These are phyloP conservation scores for Diaporthe amygdali DNA, from an alignment of 2,329 filamentous ascomycete genomes.

Conservation along the genomic window DNA sequence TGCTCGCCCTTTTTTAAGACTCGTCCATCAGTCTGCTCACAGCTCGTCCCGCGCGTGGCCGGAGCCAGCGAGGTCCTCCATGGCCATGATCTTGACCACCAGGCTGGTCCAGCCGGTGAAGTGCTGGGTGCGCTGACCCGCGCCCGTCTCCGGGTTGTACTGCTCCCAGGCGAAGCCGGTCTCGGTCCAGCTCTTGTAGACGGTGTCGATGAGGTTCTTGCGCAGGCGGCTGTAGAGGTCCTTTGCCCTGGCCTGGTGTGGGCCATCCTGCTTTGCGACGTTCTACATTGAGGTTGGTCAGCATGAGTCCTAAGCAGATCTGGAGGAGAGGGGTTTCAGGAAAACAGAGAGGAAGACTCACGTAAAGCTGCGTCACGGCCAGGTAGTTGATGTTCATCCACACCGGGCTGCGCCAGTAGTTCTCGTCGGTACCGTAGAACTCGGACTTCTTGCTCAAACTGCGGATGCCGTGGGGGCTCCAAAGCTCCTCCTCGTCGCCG, in stretches of 20 bases:
- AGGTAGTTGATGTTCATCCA: slow-evolving; percentile 99
- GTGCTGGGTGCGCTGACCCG: slow-evolving; percentile 94
- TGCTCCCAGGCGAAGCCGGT: slow-evolving; percentile 99
- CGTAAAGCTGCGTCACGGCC: slow-evolving; percentile 76
- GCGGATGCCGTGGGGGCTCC: slow-evolving; percentile 85
- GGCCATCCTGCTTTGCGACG: slow-evolving; percentile 68
- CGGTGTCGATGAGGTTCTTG: slow-evolving; percentile 85
- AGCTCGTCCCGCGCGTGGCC: slow-evolving; percentile 52
- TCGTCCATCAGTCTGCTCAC: slow-evolving; percentile 33
- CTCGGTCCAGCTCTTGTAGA: slow-evolving; percentile 85
- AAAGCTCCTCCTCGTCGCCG: slow-evolving; percentile 82
- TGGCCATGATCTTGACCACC: slow-evolving; percentile 95
- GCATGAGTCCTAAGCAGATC: not conserved
- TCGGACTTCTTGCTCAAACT: slow-evolving; percentile 85
- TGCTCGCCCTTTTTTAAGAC: not conserved
- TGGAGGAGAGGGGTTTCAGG: not conserved
- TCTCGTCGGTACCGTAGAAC: slow-evolving; percentile 88
- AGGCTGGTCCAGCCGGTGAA: slow-evolving; percentile 99
- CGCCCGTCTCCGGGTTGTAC: slow-evolving; percentile 91
- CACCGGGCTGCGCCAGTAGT: slow-evolving; percentile 94
- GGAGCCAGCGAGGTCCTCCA: slow-evolving; percentile 70
- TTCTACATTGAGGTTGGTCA: slow-evolving; percentile 51
- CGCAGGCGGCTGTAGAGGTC: slow-evolving; percentile 79
- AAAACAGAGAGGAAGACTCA: slow-evolving; percentile 51
- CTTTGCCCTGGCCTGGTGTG: slow-evolving; percentile 71